phyloP scores from a whole-genome alignment of 345 rosid species.

The Camelina laxa region DNA sequence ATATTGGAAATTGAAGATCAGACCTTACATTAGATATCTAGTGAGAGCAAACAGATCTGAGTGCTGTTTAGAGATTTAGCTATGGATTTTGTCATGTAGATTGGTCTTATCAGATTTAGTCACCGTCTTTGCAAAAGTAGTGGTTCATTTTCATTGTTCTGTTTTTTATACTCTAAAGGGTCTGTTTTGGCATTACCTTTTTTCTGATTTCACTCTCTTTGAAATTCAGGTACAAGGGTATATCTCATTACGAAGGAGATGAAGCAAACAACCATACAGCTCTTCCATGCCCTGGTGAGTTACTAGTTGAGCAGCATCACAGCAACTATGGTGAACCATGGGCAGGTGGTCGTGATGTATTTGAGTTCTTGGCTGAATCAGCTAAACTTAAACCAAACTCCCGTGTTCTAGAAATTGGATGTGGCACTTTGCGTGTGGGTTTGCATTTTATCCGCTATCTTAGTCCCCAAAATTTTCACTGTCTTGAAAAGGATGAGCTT shows the following conservation, averaged over 20 bases:
- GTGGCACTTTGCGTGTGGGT: slow-evolving; percentile 96
- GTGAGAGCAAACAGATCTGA: background rate
- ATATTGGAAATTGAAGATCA: background rate
- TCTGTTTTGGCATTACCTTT: slow-evolving; percentile 10
- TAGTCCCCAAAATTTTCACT: slow-evolving; percentile 66
- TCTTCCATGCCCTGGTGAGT: slow-evolving; percentile 94
- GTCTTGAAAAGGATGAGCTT: slow-evolving; percentile 94
- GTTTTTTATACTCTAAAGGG: slow-evolving; percentile 8
- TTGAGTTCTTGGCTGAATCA: slow-evolving; percentile 87
- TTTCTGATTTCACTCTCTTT: slow-evolving; percentile 10
- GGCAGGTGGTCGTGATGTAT: slow-evolving; percentile 98
- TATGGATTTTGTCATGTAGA: background rate
- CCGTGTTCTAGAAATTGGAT: slow-evolving; percentile 89
- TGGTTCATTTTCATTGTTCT: slow-evolving; percentile 9
- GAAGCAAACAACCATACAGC: slow-evolving; percentile 75
- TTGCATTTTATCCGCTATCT: slow-evolving; percentile 87
- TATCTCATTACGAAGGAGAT: slow-evolving; percentile 84
- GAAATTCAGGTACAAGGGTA: slow-evolving; percentile 78
- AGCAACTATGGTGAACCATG: slow-evolving; percentile 99
- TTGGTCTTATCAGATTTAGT: background rate
- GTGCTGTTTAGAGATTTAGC: slow-evolving; percentile 18
- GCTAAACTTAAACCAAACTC: slow-evolving; percentile 61
- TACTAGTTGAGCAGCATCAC: slow-evolving; percentile 96
- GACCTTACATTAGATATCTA: background rate
- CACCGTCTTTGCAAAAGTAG: slow-evolving; percentile 18